These are phyloP conservation scores for Coemansia pectinata DNA, from an alignment of 192 early-diverging fungal genomes.

Conservation along the genomic window DNA sequence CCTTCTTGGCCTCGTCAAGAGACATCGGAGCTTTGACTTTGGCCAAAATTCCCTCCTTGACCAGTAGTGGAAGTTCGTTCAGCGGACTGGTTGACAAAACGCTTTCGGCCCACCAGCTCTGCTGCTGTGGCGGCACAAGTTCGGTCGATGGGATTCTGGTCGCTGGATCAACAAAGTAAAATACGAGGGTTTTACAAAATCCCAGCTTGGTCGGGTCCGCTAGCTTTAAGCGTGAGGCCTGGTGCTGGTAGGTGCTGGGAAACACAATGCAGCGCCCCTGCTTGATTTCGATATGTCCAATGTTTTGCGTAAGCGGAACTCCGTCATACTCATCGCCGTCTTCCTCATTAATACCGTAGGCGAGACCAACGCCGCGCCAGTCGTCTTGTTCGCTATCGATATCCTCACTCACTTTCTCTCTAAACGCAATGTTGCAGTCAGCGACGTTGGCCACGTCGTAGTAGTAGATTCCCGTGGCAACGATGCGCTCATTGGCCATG, in stretches of 20 bases:
- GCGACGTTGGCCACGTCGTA: conserved; percentile 72
- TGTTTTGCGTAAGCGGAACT: conserved; percentile 14
- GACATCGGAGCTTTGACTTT: conserved; percentile 36
- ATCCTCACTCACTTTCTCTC: conserved; percentile 13
- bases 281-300: conserved; percentile 23
- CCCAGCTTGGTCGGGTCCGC: conserved; percentile 17
- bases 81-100: neutral
- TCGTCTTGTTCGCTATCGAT: neutral
- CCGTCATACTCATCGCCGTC: conserved; percentile 8
- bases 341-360: conserved; percentile 1
- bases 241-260: conserved; percentile 32
- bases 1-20: conserved; percentile 41
- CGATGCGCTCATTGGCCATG: conserved; percentile 68
- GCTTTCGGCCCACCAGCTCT: conserved; percentile 11
- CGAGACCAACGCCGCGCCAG: conserved; percentile 8
- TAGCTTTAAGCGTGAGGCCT: conserved; percentile 4
- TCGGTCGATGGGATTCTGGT: conserved; percentile 16
- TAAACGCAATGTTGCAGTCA: conserved; percentile 60
- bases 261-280: conserved; percentile 45
- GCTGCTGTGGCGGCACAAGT: conserved; percentile 26
- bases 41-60: conserved; percentile 12
- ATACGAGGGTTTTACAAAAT: conserved; percentile 20
- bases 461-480: conserved; percentile 74
- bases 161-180: conserved; percentile 32
- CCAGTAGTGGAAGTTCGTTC: conserved; percentile 14